Conservation (phyloP, 192 early-diverging fungal species). For the Funneliformis geosporum region DNA sequence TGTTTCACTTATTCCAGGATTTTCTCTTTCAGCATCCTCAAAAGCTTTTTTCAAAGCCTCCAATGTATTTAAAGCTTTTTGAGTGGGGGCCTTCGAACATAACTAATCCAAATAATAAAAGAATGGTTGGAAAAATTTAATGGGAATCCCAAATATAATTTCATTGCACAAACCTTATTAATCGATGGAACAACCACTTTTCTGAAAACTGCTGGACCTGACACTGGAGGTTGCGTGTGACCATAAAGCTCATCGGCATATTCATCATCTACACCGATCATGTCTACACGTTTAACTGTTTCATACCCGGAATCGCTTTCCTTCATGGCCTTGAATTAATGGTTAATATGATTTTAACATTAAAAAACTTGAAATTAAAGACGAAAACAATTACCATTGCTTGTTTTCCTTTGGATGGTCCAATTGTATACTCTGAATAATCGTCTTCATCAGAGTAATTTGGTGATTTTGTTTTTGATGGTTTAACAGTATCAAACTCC, state of each 20-base stretch:
- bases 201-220: conserved; percentile 39
- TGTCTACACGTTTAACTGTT: conserved; percentile 36
- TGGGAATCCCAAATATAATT: background rate
- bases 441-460: conserved; percentile 27
- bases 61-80: conserved; percentile 43
- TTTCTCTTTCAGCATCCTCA: conserved; percentile 43
- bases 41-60: conserved; percentile 46
- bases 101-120: conserved; percentile 34
- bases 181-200: conserved; percentile 36
- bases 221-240: conserved; percentile 24
- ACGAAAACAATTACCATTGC: conserved; percentile 14
- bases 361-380: background rate
- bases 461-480: conserved; percentile 36
- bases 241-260: conserved; percentile 24
- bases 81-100: conserved; percentile 34
- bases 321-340: conserved; percentile 19
- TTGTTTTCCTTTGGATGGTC: conserved; percentile 33
- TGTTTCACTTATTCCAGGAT: conserved; percentile 43
- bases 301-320: conserved; percentile 44
- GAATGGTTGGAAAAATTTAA: background rate
- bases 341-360: conserved; percentile 3
- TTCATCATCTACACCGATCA: conserved; percentile 33
- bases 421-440: conserved; percentile 19
- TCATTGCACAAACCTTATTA: conserved; percentile 10
- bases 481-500: conserved; percentile 58